Base-by-base conservation (phyloP, 495 filamentous ascomycete genomes). In the Trichocladium antarcticum region DNA sequence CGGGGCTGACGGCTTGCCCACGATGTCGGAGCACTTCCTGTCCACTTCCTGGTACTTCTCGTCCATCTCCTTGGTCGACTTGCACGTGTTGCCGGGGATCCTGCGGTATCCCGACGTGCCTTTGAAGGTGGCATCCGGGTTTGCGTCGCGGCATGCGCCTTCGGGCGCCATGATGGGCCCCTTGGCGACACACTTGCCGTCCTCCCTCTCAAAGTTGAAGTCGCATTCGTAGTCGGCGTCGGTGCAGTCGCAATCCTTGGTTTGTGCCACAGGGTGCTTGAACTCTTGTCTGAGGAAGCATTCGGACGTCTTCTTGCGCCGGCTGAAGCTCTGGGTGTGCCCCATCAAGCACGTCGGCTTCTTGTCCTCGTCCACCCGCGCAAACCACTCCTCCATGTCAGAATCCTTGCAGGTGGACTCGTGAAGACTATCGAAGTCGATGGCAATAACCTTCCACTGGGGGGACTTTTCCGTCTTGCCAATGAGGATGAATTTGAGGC, bases 321-420 rank as follows among this genome's bases (percentile, higher is more conserved):
- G 77, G 17, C 69, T 72, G 64, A 80, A 98, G 55, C 70, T 85
- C 63, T 97, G 89, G 49, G 80, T 88, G 54, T 90, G 88, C 6
- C 92, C 92, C 92, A 97, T 96, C 53, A 98, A 71, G 62, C 92
- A 98, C 36, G 81, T 83, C 15, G 87, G 77, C 20, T 93, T 74
- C 3, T 82, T 81, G 1, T 95, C 74, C 24, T 87, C 77, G 63
- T 95, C 82, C 12, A 84, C 68, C 7, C 89, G 78, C 19, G 90
- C 93, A 45, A 73, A 76, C 92, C 92, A 98, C 43, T 80, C 71
- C 59, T 95, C 87, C 59, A 93, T 82, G 58, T 98, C 92, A 24
- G 73, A 68, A 6, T 85, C 73, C 44, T 80, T 77, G 67, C 93
- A 97, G 55, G 88, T 82, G 17, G 74, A 68, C 59, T 94, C 82